A percentile compares a stretch with the other conserved stretches of the same genome.
phyloP scores from a whole-genome alignment of 2,329 filamentous ascomycete species.

The Rutstroemia sp. region DNA sequence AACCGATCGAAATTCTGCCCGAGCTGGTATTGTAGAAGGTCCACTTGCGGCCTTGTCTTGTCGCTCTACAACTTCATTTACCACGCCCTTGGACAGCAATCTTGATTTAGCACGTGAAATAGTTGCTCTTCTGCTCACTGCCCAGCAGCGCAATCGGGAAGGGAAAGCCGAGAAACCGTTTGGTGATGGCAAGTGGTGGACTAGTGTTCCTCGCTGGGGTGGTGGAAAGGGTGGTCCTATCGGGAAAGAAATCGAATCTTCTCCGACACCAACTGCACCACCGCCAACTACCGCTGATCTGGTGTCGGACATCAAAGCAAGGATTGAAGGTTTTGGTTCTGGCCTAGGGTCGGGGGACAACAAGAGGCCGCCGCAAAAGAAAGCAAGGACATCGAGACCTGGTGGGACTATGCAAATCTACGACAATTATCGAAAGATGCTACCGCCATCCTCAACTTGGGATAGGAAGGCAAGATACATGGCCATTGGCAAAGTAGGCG shows the following conservation, averaged over 20 bases:
- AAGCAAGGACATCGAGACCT: slow-evolving; percentile 13
- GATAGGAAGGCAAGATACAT: slow-evolving; percentile 52
- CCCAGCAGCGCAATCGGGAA: slow-evolving; percentile 55
- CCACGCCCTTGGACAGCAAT: slow-evolving; percentile 47
- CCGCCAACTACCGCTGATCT: background rate
- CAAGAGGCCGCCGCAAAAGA: slow-evolving; percentile 6
- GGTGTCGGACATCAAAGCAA: background rate
- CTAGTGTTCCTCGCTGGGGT: slow-evolving; percentile 52
- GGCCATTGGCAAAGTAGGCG: slow-evolving; percentile 45
- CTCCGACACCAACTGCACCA: background rate
- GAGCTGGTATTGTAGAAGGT: slow-evolving; percentile 52
- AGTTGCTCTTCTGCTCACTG: slow-evolving; percentile 51
- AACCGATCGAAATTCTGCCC: slow-evolving; percentile 50
- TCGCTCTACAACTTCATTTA: slow-evolving; percentile 47
- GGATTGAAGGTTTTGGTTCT: slow-evolving; percentile 11
- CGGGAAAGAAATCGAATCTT: slow-evolving; percentile 40
- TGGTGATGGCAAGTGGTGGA: slow-evolving; percentile 56
- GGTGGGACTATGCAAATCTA: slow-evolving; percentile 46
- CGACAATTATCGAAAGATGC: slow-evolving; percentile 56
- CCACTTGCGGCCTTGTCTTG: slow-evolving; percentile 54
- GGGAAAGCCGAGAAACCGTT: slow-evolving; percentile 48
- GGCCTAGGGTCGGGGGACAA: background rate
- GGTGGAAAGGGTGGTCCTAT: slow-evolving; percentile 56
- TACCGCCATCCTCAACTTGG: slow-evolving; percentile 50
- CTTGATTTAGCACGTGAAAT: slow-evolving; percentile 56